Base-by-base conservation (phyloP, 139 green algal genomes). In the Chlorella ohadii region DNA sequence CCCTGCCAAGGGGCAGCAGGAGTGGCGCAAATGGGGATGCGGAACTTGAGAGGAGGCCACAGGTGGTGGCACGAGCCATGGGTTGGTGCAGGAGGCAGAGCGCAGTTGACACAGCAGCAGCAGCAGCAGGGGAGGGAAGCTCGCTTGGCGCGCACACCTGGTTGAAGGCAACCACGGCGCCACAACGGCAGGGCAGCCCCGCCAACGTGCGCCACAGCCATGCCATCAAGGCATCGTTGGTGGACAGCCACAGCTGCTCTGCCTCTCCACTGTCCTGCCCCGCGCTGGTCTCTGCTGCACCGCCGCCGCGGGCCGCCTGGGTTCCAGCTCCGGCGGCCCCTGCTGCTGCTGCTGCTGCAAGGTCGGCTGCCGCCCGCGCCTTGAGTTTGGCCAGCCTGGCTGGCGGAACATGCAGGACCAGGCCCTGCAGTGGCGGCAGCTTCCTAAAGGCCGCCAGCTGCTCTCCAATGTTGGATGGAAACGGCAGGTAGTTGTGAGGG, bases 191-290 rank as follows among this genome's bases (percentile, higher is more conserved):
- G 70, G 70, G 70, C 70, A 77, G 70, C 27, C 25, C 39, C 27
- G 70, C 70, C 44, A 77, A 4, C 39, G 39, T 25, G 39, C 56
- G 56, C 70, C 70, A 77, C 70, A 59, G 41, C 39, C 70, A 77
- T 31, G 70, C 70, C 70, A 77, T 77, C 11, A 77, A 39, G 22
- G 70, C 70, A 38, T 77, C 70, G 20, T 77, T 36, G 39, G 33
- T 77, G 27, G 70, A 77, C 70, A 77, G 39, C 70, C 70, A 77
- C 39, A 38, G 39, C 44, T 55, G 44, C 51, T 22, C 51, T 23
- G 12, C 51, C 15, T 59, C 12, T 22, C 15, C 51, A 9, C 63
- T 22, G 27, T 68, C 28, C 28, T 68, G 27, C 51, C n/a, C 25
- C 59, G 59, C 2, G 20, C 33, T 12, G 11, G 34, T 47, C 33